Evolutionary conservation across 805 yeast species (phyloP).

Genomic region (Metschnikowia rubicola): DNA sequence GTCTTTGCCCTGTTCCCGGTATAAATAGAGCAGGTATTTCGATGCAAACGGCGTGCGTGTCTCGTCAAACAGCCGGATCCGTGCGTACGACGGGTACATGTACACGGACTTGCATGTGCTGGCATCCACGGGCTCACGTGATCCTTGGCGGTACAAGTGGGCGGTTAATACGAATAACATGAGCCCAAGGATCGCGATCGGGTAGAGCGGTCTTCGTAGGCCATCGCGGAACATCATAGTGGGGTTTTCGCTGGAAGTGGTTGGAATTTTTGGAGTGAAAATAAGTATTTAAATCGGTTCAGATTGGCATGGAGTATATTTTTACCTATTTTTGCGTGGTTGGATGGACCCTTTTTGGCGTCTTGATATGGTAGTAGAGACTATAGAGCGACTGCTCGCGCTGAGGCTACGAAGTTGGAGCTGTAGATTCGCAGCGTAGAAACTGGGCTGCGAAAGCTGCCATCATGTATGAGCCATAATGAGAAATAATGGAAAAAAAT

Average conservation of each 20-base stretch:
- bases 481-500: no score
- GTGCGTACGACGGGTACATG: slow-evolving; percentile 84
- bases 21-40: slow-evolving; percentile 80
- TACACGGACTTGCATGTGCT: slow-evolving; percentile 60
- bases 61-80: slow-evolving; percentile 69
- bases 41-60: slow-evolving; percentile 66
- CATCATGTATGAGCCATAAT: no score
- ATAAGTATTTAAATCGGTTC: no score
- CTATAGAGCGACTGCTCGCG: no score
- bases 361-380: no score
- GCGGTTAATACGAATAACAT: slow-evolving; percentile 9
- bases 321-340: background rate
- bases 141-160: slow-evolving; percentile 9
- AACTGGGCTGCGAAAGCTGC: no score
- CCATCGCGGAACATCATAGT: slow-evolving; percentile 9
- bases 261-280: no score
- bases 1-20: slow-evolving; percentile 79
- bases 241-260: background rate
- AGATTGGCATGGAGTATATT: no score
- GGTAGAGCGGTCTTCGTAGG: slow-evolving; percentile 17
- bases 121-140: slow-evolving; percentile 29
- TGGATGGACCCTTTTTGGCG: no score
- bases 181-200: slow-evolving; percentile 12
- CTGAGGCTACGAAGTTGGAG: no score
- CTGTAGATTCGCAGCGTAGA: no score